Conservation (phyloP, 345 rosid genomes). For the Orychophragmus violaceus region DNA sequence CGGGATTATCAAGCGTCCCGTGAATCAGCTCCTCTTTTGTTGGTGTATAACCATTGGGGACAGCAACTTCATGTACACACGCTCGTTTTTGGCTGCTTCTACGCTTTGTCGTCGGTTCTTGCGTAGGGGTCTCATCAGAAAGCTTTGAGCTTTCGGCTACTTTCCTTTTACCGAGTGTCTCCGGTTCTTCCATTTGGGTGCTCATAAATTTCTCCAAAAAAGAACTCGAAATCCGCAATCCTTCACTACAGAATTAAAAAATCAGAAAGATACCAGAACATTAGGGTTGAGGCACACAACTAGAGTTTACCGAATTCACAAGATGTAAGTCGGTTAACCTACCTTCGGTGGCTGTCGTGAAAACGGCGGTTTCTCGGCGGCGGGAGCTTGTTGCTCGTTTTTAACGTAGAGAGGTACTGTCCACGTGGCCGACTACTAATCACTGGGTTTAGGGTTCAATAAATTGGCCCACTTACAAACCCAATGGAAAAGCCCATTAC, state of each 20-base stretch:
- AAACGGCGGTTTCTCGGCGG: constrained; percentile 14
- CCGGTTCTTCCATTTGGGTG: constrained; percentile 34
- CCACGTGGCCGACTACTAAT: constrained; percentile 9
- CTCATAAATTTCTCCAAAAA: not conserved
- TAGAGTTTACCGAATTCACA: not conserved
- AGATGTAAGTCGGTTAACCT: not conserved
- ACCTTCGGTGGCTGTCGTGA: not conserved
- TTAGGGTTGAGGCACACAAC: not conserved
- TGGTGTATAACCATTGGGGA: constrained; percentile 56
- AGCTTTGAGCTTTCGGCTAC: constrained; percentile 29
- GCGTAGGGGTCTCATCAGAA: constrained; percentile 28
- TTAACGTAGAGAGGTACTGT: not conserved
- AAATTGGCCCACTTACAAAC: constrained; percentile 7
- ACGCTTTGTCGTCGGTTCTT: constrained; percentile 45
- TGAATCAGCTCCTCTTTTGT: constrained; percentile 48
- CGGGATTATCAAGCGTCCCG: constrained; percentile 74
- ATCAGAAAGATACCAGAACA: not conserved
- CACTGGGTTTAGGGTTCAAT: constrained; percentile 10
- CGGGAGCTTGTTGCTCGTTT: not conserved
- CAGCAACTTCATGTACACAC: constrained; percentile 95
- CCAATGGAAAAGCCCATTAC: constrained; percentile 2
- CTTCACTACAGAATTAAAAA: not conserved
- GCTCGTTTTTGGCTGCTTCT: constrained; percentile 44
- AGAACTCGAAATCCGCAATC: not conserved
- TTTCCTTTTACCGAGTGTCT: constrained; percentile 51